Base-by-base conservation (phyloP, 106 monocot genomes). In the Allium cepa region DNA sequence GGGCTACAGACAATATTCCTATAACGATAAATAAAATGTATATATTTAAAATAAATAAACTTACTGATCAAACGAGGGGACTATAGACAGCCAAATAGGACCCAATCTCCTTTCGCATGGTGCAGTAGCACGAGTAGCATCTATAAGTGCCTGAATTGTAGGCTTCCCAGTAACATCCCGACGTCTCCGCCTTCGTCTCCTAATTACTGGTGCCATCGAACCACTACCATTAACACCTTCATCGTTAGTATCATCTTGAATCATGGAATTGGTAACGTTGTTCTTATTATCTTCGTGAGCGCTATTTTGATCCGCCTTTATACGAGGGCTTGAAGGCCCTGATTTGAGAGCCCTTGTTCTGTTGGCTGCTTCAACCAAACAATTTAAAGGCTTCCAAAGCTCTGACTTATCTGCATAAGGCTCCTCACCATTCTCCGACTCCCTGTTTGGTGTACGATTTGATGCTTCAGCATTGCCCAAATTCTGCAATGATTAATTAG, bases 301-400 rank as follows among this genome's bases (percentile, higher is more conserved):
- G 74, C 71, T 82, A 49, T 9, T 63, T 78, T 76, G 70, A 11
- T 83, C 88, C 58, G 49, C 17, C 73, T 88, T 86, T n/a, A 77
- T 17, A 79, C 50, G 57, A 70, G 81, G 62, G 64, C 64, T 77
- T 47, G 70, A 81, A n/a, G 70, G 53, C 67, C 59, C 79, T 17
- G 68, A 80, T 68, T 80, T 93, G 27, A 62, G 47, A 51, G 73
- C 62, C 78, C 86, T 90, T 59, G 88, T 86, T 75, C 80, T 79
- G 50, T 90, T 81, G 52, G 86, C 94, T 56, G 75, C 89, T 84
- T 89, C 94, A 58, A 94, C 93, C 63, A 94, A 77, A 82, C 82
- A 86, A 71, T 86, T 93, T 50, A 93, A 76, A 60, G 86, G 93
- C 63, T 84, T 89, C 94, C 89, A 94, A 57, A 87, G 72, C 47